Percentiles rank a stretch among this genome's conserved stretches.
Evolutionary conservation across 345 rosid species (phyloP).

Genomic region (Isatis tinctoria): DNA sequence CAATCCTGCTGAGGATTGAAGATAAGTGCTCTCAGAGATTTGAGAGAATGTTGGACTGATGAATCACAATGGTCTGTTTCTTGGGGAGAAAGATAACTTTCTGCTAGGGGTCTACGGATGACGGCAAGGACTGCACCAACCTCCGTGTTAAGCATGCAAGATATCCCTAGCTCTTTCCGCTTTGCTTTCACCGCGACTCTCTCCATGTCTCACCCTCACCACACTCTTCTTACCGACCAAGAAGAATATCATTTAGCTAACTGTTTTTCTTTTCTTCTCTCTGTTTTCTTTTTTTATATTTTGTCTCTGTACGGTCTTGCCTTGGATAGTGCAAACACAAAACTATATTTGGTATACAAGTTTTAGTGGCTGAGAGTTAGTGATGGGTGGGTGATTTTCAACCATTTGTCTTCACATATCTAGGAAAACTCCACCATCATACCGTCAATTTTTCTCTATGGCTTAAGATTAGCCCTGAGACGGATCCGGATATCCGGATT

Average conservation of each 20-base stretch:
- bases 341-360: conserved; percentile 21
- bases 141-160: conserved; percentile 94
- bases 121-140: conserved; percentile 83
- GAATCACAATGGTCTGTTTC: conserved; percentile 52
- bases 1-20: conserved; percentile 94
- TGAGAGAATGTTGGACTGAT: conserved; percentile 54
- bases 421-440: not conserved
- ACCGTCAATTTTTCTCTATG: conserved; percentile 14
- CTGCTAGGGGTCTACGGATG: conserved; percentile 53
- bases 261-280: not conserved
- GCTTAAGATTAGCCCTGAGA: not conserved
- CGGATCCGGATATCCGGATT: too few relatives aligned
- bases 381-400: conserved; percentile 18
- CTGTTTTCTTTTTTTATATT: not conserved
- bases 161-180: conserved; percentile 59
- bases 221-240: not conserved
- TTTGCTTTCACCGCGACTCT: conserved; percentile 25
- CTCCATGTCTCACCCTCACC: conserved; percentile 18
- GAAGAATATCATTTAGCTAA: not conserved
- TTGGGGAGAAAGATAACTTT: conserved; percentile 41
- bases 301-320: conserved; percentile 15
- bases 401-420: conserved; percentile 24
- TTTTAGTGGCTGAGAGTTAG: conserved; percentile 31
- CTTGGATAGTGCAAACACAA: conserved; percentile 24
- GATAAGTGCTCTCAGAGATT: conserved; percentile 69